Conservation (phyloP, 1,139 yeast species). For the Nakaseomyces uthaithaninus region DNA sequence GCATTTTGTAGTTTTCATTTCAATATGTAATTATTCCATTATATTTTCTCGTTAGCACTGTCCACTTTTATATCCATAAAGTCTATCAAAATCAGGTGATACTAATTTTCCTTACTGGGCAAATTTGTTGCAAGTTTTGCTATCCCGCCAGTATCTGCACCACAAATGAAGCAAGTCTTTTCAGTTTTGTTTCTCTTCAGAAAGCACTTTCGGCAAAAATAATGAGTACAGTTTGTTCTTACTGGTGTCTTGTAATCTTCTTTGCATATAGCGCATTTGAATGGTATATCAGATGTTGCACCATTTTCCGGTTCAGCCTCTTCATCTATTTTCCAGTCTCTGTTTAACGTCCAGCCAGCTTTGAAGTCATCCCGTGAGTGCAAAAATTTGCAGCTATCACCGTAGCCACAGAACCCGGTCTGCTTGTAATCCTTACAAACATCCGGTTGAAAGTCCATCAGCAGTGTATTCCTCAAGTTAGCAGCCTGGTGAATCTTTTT, state of each 20-base stretch:
- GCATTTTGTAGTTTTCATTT: no score
- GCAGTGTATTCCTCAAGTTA: slow-evolving; percentile 59
- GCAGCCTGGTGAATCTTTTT: slow-evolving; percentile 34
- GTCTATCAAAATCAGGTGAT: background rate
- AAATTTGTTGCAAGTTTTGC: slow-evolving; percentile 26
- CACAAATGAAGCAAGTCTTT: slow-evolving; percentile 51
- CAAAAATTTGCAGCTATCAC: slow-evolving; percentile 94
- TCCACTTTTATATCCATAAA: background rate
- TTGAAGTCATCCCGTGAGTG: slow-evolving; percentile 84
- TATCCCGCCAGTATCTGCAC: slow-evolving; percentile 49
- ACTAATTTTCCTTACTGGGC: background rate
- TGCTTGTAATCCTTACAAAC: slow-evolving; percentile 87
- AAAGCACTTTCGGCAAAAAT: slow-evolving; percentile 61
- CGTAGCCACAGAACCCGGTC: slow-evolving; percentile 95
- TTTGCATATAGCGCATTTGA: slow-evolving; percentile 59
- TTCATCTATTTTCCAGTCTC: slow-evolving; percentile 57
- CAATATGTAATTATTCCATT: no score
- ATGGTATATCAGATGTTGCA: slow-evolving; percentile 37
- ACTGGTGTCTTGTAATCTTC: slow-evolving; percentile 51
- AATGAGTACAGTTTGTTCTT: slow-evolving; percentile 56
- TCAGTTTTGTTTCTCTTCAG: slow-evolving; percentile 41
- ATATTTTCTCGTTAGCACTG: no score
- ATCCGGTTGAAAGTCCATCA: slow-evolving; percentile 89
- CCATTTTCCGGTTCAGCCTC: slow-evolving; percentile 10
- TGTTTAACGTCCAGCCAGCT: slow-evolving; percentile 58